Evolutionary conservation across 306 rosid species (phyloP).

Genomic region (Mimosa bimucronata): DNA sequence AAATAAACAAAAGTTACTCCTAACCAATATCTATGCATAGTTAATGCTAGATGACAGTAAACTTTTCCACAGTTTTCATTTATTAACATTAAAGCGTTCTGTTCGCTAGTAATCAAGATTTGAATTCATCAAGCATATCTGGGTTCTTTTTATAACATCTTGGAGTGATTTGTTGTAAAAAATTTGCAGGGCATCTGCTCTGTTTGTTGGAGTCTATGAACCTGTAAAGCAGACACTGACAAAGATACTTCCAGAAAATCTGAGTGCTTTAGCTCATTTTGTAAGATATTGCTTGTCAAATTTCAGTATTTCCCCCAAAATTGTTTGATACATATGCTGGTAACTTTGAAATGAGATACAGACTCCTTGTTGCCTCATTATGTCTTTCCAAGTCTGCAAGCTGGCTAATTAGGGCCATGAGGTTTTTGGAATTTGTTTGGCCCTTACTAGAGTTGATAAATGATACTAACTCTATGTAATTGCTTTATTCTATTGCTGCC

Average conservation of each 20-base stretch:
- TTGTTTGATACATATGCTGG: constrained; percentile 1
- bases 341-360: constrained; percentile 18
- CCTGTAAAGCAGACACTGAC: constrained; percentile 89
- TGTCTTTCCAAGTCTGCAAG: constrained; percentile 31
- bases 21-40: constrained; percentile 3
- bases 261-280: constrained; percentile 85
- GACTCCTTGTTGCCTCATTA: constrained; percentile 4
- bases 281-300: constrained; percentile 58
- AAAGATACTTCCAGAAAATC: constrained; percentile 77
- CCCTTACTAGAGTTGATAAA: constrained; percentile 30
- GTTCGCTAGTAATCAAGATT: constrained; percentile 32
- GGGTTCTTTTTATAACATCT: constrained; percentile 30
- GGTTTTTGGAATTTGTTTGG: constrained; percentile 32
- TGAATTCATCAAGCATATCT: constrained; percentile 29
- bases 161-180: constrained; percentile 29
- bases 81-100: constrained; percentile 11
- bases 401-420: constrained; percentile 27
- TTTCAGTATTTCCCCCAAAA: constrained; percentile 2
- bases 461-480: constrained; percentile 32
- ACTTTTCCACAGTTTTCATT: constrained; percentile 7
- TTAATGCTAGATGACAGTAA: constrained; percentile 24
- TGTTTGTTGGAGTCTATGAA: constrained; percentile 93
- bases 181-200: constrained; percentile 86
- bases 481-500: constrained; percentile 32
- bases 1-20: constrained; percentile 6